Percentiles rank a stretch among this genome's conserved stretches.
Conservation (phyloP, 257 asterid genomes). For the Datura wrightii region DNA sequence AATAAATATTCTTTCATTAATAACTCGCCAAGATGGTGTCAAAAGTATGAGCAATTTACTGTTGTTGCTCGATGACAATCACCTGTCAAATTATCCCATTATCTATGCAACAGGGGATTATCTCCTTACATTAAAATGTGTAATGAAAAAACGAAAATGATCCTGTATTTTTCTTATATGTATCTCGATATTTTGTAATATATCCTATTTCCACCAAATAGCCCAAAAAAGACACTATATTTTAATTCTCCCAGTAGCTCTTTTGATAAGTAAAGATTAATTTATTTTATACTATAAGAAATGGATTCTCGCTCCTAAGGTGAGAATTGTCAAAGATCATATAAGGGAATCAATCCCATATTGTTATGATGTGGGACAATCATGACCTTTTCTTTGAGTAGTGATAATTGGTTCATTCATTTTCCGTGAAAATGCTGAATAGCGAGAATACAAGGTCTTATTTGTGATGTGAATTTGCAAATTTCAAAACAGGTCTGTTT, state of each 20-base stretch:
- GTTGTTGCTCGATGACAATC: not conserved
- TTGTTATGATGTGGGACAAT: not conserved
- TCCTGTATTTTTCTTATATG: slow-evolving; percentile 1
- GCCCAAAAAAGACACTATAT: not conserved
- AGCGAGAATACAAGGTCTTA: not conserved
- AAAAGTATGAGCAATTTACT: not conserved
- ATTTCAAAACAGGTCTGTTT: not conserved
- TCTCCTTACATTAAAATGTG: not conserved
- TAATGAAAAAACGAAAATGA: not conserved
- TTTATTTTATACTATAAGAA: not conserved
- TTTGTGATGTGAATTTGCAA: not conserved
- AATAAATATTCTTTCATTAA: not conserved
- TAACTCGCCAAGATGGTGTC: not conserved
- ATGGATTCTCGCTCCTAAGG: not conserved
- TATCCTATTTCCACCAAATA: not conserved
- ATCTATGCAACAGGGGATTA: not conserved
- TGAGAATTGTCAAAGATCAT: not conserved
- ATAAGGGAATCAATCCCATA: not conserved
- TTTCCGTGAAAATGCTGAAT: not conserved
- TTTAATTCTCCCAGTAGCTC: slow-evolving; percentile 4
- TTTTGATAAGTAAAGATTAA: not conserved
- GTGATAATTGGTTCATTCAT: slow-evolving; percentile 17
- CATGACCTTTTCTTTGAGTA: slow-evolving; percentile 14
- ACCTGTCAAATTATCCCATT: not conserved
- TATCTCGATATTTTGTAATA: not conserved